Evolutionary conservation across 352 stramenopile genomes (phyloP), one percentile per base, ranked within the genome.

Genomic region (Pythium apleroticum): DNA sequence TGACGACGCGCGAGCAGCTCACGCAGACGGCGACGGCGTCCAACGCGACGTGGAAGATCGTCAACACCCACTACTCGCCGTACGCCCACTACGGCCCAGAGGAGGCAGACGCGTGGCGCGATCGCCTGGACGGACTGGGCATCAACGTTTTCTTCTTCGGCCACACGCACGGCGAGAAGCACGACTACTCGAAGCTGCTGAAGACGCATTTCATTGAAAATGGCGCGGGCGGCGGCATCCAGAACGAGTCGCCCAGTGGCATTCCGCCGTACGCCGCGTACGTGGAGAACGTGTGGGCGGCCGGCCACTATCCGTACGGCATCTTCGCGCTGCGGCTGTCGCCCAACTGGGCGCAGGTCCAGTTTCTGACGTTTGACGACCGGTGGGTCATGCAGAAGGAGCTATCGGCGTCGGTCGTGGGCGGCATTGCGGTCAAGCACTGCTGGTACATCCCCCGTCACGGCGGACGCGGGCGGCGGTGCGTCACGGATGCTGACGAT

Each of bases 61-160:
- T 93, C 20, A 93, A 93, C 58, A 91, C 85, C 28, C 85, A 93
- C 68, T 93, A 91, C 59, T 90, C 79, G 0, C 85, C 85, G 19
- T 90, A 93, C 48, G 86, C 82, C 53, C 84, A 93, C 69, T 91
- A 88, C 60, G 69, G 74, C 0, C 80, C 80, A 3, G 63, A 73
- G 4, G 66, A 79, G 39, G 69, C 41, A 67, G 33, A 60, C 8
- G 63, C 63, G 58, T 92, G 83, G 83, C 81, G 80, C 49, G 71
- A 82, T 25, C 66, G 84, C 45, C 37, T 87, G 20, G 68, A 74
- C 3, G 66, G 60, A 31, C 65, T 72, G 17, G 78, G 67, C 54
- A 71, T 73, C 35, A 60, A 73, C 9, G 11, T 69, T 3, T 69
- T 73, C 41, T 60, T 73, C 9, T 77, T 86, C 43, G 81, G 81